A percentile compares a stretch with the other conserved stretches of the same genome.
Conservation (phyloP, 2,329 filamentous ascomycete genomes). For the Stemphylium lycopersici region DNA sequence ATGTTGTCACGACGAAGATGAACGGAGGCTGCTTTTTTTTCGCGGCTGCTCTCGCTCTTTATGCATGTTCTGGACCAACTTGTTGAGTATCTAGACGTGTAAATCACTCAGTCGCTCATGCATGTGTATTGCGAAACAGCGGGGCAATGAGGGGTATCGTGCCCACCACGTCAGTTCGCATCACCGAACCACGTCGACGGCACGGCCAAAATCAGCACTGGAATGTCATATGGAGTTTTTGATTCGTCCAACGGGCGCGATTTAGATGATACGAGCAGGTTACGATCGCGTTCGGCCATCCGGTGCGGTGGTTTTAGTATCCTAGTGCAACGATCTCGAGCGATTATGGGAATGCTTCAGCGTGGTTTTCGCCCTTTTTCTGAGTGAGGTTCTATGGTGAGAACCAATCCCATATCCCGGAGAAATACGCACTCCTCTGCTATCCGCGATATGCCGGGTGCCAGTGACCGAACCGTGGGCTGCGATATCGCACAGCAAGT, state of each 20-base stretch:
- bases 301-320: too few relatives aligned
- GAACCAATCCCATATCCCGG: too few relatives aligned
- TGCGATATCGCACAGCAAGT: too few relatives aligned
- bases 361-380: too few relatives aligned
- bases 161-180: conserved; percentile 1
- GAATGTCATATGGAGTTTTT: neutral
- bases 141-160: conserved; percentile 22
- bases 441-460: too few relatives aligned
- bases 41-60: neutral
- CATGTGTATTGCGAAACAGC: conserved; percentile 12
- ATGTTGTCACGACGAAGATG: too few relatives aligned
- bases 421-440: too few relatives aligned
- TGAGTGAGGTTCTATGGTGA: too few relatives aligned
- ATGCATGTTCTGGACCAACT: neutral
- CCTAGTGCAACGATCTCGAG: too few relatives aligned
- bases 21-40: neutral
- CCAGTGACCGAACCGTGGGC: too few relatives aligned
- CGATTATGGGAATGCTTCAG: too few relatives aligned
- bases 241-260: neutral
- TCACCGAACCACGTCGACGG: neutral
- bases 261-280: neutral
- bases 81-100: conserved; percentile 1
- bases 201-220: too few relatives aligned
- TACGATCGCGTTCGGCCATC: neutral
- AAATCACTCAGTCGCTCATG: conserved; percentile 13